Evolutionary conservation across 2,329 filamentous ascomycete genomes (phyloP), one percentile per base, ranked within the genome.

Genomic region (Aspergillus aculeatus): DNA sequence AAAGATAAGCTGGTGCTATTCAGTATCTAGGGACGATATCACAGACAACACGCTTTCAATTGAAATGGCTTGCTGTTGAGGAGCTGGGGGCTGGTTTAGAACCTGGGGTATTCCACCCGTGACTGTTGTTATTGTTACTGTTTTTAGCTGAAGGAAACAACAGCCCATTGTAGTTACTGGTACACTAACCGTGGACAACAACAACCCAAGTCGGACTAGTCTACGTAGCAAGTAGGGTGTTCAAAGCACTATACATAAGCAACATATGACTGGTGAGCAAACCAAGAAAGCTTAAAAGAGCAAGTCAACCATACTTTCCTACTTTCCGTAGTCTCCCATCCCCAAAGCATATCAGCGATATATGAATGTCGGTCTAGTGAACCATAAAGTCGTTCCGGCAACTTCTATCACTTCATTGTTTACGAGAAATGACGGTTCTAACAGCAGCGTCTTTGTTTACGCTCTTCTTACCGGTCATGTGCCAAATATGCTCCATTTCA

Each of bases 1-100:
- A 54, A 54, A 44, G 54, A 51, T 23, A 35, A 48, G 32, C 56
- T 47, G 56, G 44, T 48, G 53, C 31, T 56, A 14, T 56, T 4
- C 5, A 35, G 14, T 16, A 35, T 16, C 32, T 16, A 5, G 10
- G 6, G 16, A 44, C 16, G n/a, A 44, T 16, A 44, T n/a, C 38
- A 19, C 38, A 41, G 38, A n/a, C 14, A 44, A 12, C 11, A 35
- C 32, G 5, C 6, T 5, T n/a, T 44, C 38, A 44, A 19, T 44
- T 44, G n/a, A 44, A 9, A 16, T 44, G 38, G n/a, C 9, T 29
- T 10, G 10, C 26, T 9, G 26, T 29, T 7, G 26, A 9, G 7
- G 26, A 29, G 26, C 26, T 29, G 26, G 26, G 7, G 2, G 26
- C 26, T 2, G 26, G 26, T 29, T 29, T 29, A 10, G 26, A 9